phyloP scores from a whole-genome alignment of 2,329 filamentous ascomycete species.

The Cladosporium sp. region DNA sequence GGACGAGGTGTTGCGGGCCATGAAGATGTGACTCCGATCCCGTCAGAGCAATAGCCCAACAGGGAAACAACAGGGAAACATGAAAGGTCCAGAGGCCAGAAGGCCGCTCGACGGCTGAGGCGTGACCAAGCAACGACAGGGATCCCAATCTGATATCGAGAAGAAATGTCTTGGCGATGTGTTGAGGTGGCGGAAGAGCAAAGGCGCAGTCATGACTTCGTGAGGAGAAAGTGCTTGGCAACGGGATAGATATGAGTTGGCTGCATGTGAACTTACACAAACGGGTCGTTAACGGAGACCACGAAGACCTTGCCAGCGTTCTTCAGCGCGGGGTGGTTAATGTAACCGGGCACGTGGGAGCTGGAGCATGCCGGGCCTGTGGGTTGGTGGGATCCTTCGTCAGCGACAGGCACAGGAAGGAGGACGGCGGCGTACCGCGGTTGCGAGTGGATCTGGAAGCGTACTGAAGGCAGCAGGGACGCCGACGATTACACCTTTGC shows the following conservation, averaged over 20 bases:
- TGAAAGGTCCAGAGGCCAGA: not conserved
- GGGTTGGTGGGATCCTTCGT: conserved; percentile 1
- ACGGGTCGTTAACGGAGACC: conserved; percentile 88
- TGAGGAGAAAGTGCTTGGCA: not conserved
- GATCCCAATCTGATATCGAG: not conserved
- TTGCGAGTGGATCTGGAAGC: conserved; percentile 9
- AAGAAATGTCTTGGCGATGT: not conserved
- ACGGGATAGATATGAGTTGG: not conserved
- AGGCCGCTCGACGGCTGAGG: not conserved
- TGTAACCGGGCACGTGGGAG: conserved; percentile 79
- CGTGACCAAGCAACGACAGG: not conserved
- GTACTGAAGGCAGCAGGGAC: conserved; percentile 57
- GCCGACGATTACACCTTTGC: conserved; percentile 77
- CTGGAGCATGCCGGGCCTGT: conserved; percentile 59
- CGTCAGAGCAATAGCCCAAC: not conserved
- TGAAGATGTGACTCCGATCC: not conserved
- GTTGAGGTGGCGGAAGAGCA: not conserved
- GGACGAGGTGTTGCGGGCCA: not conserved
- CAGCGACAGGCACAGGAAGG: not conserved
- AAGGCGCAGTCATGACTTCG: not conserved
- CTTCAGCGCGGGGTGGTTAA: conserved; percentile 73
- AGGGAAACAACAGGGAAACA: no score
- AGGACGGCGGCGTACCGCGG: not conserved
- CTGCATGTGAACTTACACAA: conserved; percentile 54
- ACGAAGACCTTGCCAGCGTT: conserved; percentile 82